These are phyloP conservation scores for Xerocomellus dryophilus DNA, from an alignment of 768 basidiomycete genomes.

Conservation along the genomic window DNA sequence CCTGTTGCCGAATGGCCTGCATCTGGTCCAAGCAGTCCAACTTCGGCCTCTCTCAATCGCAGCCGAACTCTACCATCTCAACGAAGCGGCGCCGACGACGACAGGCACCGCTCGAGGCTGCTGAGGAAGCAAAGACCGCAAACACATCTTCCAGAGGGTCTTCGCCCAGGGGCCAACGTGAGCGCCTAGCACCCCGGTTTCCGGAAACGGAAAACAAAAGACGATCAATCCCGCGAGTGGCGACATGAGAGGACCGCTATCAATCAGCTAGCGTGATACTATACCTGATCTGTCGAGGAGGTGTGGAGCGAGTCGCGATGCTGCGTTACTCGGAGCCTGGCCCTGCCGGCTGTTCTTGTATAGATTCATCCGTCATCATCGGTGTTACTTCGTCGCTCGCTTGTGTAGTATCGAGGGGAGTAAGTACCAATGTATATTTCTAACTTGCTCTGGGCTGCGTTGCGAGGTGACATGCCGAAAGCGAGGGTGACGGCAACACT, in stretches of 20 bases:
- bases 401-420: background rate
- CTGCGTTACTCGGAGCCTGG: constrained; percentile 4
- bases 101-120: constrained; percentile 38
- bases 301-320: constrained; percentile 9
- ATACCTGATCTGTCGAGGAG: constrained; percentile 19
- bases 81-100: constrained; percentile 31
- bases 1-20: constrained; percentile 47
- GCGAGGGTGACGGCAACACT: too few relatives aligned
- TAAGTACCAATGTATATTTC: constrained; percentile 5
- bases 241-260: background rate
- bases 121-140: constrained; percentile 54
- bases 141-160: constrained; percentile 25
- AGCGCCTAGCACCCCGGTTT: constrained; percentile 13
- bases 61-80: constrained; percentile 62
- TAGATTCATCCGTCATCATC: background rate
- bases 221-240: background rate
- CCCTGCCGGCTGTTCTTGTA: constrained; percentile 15
- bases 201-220: background rate
- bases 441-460: background rate
- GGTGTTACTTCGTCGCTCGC: background rate
- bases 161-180: constrained; percentile 22
- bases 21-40: constrained; percentile 29
- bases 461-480: background rate
- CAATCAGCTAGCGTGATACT: too few relatives aligned
- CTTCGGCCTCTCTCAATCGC: constrained; percentile 39